Percentiles rank a stretch among this genome's conserved stretches.
phyloP scores from a whole-genome alignment of 495 filamentous ascomycete genomes.

The Penicillium manginii region DNA sequence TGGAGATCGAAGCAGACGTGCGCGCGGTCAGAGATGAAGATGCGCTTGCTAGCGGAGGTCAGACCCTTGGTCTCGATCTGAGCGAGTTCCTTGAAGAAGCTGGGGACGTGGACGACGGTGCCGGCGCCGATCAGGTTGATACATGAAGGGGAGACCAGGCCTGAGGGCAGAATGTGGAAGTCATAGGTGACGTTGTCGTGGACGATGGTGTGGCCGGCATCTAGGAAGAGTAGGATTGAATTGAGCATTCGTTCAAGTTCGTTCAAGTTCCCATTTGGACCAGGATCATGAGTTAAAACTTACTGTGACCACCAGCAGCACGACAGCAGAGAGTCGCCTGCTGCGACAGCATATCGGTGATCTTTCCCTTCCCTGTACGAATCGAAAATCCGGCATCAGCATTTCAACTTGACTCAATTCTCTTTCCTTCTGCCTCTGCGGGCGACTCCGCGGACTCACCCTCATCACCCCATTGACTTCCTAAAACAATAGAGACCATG shows the following conservation, averaged over 20 bases:
- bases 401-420: neutral
- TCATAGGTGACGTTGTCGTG: constrained; percentile 63
- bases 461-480: constrained; percentile 73
- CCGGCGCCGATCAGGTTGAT: constrained; percentile 86
- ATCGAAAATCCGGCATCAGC: no score
- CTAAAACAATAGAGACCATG: constrained; percentile 66
- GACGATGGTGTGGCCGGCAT: constrained; percentile 63
- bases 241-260: constrained; percentile 5
- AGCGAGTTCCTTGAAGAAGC: constrained; percentile 85
- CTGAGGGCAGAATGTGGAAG: constrained; percentile 75
- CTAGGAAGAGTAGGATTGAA: constrained; percentile 17
- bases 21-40: constrained; percentile 80
- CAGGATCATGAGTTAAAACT: constrained; percentile 13
- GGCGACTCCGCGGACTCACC: constrained; percentile 35
- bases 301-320: constrained; percentile 71
- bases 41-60: constrained; percentile 61
- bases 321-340: constrained; percentile 60
- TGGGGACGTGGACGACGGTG: constrained; percentile 81
- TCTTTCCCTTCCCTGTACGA: constrained; percentile 65
- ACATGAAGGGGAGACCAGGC: constrained; percentile 75
- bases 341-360: constrained; percentile 68
- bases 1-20: constrained; percentile 88
- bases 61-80: constrained; percentile 74
- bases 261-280: constrained; percentile 17
- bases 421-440: constrained; percentile 11